Conservation (phyloP, 352 stramenopile species). For the Phytophthora palmivora region DNA sequence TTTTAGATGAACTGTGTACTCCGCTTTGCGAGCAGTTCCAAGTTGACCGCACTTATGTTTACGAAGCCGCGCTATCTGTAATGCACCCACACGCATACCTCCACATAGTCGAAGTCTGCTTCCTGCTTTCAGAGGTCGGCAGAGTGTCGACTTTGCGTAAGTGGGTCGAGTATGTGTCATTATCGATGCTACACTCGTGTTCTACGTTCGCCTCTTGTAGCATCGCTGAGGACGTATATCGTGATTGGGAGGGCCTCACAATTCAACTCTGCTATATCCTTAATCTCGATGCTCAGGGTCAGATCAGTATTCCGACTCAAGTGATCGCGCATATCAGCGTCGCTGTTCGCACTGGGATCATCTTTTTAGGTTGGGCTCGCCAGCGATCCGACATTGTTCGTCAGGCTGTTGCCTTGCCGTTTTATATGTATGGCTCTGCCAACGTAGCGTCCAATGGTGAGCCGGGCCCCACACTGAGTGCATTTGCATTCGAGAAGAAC, state of each 20-base stretch:
- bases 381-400: constrained; percentile 69
- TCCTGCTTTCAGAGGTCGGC: constrained; percentile 71
- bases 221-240: constrained; percentile 80
- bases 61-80: constrained; percentile 78
- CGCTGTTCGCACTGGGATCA: constrained; percentile 73
- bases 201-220: constrained; percentile 79
- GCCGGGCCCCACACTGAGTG: constrained; percentile 49
- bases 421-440: constrained; percentile 47
- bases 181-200: constrained; percentile 85
- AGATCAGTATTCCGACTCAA: constrained; percentile 59
- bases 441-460: constrained; percentile 10
- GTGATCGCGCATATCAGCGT: constrained; percentile 68
- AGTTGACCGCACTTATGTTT: constrained; percentile 80
- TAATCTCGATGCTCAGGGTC: constrained; percentile 63
- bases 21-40: constrained; percentile 83
- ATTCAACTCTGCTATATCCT: constrained; percentile 85
- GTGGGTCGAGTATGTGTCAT: constrained; percentile 83
- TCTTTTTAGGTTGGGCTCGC: constrained; percentile 80
- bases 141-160: constrained; percentile 66
- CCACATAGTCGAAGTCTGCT: constrained; percentile 85
- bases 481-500: constrained; percentile 73
- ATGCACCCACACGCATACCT: constrained; percentile 85
- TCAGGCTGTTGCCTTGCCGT: constrained; percentile 63
- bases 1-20: constrained; percentile 76
- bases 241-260: constrained; percentile 84